phyloP scores from a whole-genome alignment of 73 alveolate genomes.

The Paramecium bursaria region DNA sequence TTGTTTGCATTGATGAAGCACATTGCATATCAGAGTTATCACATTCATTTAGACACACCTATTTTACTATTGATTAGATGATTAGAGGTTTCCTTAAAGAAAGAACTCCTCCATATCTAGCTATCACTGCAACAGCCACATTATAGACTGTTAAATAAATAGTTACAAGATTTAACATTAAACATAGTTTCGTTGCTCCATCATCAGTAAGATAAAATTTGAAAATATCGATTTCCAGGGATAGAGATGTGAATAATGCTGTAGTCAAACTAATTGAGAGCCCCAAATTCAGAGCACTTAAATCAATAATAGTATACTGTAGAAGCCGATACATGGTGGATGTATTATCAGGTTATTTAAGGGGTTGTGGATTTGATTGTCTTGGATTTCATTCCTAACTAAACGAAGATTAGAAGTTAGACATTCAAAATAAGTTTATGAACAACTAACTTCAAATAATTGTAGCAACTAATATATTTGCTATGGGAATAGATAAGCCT shows the following conservation, averaged over 20 bases:
- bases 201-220: constrained; percentile 71
- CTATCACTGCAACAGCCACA: constrained; percentile 93
- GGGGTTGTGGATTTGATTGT: constrained; percentile 34
- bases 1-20: constrained; percentile 95
- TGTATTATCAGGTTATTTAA: constrained; percentile 63
- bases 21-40: constrained; percentile 93
- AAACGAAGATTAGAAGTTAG: constrained; percentile 74
- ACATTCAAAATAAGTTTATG: constrained; percentile 84
- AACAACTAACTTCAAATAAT: constrained; percentile 79
- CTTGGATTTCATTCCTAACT: constrained; percentile 70
- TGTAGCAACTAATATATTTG: constrained; percentile 95
- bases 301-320: constrained; percentile 73
- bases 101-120: constrained; percentile 76
- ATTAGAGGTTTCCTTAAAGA: constrained; percentile 75
- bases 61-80: constrained; percentile 79
- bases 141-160: constrained; percentile 81
- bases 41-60: constrained; percentile 92
- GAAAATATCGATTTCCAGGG: constrained; percentile 77
- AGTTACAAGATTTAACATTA: constrained; percentile 59
- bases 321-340: constrained; percentile 63
- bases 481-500: constrained; percentile 98
- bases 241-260: constrained; percentile 80
- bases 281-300: constrained; percentile 34
- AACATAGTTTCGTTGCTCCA: neutral
- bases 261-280: constrained; percentile 73